Conservation (phyloP, 331 rosid genomes). For the Quercus lobata region DNA sequence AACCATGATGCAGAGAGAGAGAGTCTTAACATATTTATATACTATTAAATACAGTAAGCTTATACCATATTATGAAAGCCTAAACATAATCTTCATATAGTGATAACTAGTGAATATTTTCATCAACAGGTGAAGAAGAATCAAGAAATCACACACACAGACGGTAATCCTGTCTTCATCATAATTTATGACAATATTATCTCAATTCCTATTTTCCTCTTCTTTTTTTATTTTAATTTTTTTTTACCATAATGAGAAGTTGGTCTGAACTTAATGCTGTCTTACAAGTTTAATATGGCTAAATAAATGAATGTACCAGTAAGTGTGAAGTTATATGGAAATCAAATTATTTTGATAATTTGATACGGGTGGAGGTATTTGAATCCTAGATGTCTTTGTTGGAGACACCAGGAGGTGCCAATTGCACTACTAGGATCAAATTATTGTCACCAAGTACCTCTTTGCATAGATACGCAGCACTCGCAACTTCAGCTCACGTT, state of each 20-base stretch:
- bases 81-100: neutral
- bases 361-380: no score
- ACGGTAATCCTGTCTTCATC: neutral
- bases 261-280: neutral
- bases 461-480: conserved; percentile 73
- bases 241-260: neutral
- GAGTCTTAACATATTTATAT: neutral
- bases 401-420: no score
- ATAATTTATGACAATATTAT: neutral
- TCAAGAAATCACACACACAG: neutral
- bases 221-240: neutral
- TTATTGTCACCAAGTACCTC: conserved; percentile 41
- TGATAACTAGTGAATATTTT: neutral
- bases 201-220: neutral
- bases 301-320: neutral
- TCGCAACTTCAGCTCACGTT: conserved; percentile 80
- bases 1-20: neutral
- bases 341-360: neutral
- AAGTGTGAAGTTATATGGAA: neutral
- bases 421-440: neutral
- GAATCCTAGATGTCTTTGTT: no score
- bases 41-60: neutral
- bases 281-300: neutral
- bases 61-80: neutral
- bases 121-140: neutral